Percentiles rank a stretch among this genome's conserved stretches.
phyloP scores from a whole-genome alignment of 1,284 basidiomycete genomes.

The Gymnopus androsaceus region DNA sequence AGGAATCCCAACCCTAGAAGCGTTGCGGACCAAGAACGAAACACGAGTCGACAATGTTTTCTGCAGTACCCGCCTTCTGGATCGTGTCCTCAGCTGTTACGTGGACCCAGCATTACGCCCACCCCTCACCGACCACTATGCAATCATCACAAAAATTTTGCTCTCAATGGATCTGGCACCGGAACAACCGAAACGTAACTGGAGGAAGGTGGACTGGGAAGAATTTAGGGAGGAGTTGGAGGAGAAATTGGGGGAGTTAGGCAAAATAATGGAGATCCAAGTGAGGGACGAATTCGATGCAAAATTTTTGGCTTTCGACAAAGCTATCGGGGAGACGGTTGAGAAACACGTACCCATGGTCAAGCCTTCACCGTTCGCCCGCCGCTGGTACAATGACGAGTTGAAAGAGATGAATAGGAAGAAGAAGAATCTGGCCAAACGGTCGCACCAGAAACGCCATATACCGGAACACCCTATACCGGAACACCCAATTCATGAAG shows the following conservation, averaged over 20 bases:
- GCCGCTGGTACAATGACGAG: neutral
- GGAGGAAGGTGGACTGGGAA: neutral
- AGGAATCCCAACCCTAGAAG: slow-evolving; percentile 30
- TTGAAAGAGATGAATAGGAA: neutral
- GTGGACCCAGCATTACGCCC: neutral
- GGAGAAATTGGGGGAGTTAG: neutral
- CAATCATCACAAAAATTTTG: neutral
- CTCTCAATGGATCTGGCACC: neutral
- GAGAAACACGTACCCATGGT: neutral
- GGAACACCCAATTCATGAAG: neutral
- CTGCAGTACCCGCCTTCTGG: slow-evolving; percentile 12
- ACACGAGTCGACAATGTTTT: slow-evolving; percentile 40
- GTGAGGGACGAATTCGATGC: neutral
- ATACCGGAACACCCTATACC: neutral
- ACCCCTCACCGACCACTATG: neutral
- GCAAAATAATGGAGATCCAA: neutral
- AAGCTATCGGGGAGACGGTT: neutral
- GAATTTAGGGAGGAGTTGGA: neutral
- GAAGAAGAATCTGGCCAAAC: neutral
- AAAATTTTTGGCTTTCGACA: neutral
- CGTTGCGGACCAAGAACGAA: slow-evolving; percentile 27
- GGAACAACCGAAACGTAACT: neutral
- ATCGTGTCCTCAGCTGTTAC: slow-evolving; percentile 20
- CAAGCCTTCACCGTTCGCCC: neutral
- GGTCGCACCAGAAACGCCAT: neutral